Evolutionary conservation across 371 early-diverging fungal species (phyloP).

Genomic region (Mucor circinelloides): DNA sequence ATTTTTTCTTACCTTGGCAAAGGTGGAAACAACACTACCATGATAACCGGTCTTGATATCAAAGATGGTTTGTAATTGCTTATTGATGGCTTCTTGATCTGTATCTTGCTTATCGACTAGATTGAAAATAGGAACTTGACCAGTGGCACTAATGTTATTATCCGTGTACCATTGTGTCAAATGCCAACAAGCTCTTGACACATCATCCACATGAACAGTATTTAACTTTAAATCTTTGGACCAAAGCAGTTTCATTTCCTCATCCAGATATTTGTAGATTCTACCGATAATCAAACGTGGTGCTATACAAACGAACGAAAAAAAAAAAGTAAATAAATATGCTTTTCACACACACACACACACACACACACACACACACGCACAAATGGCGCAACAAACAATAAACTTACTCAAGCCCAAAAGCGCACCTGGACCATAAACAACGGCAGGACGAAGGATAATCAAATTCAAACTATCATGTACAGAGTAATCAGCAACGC

Average conservation of each 20-base stretch:
- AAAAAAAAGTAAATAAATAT: not conserved
- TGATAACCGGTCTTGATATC: constrained; percentile 86
- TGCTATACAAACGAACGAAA: constrained; percentile 46
- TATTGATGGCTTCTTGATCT: constrained; percentile 82
- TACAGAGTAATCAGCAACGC: not conserved
- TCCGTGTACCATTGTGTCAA: constrained; percentile 62
- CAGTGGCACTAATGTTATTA: constrained; percentile 24
- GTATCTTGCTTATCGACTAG: constrained; percentile 82
- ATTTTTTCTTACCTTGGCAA: constrained; percentile 69
- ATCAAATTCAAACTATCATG: constrained; percentile 67
- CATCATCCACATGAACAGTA: constrained; percentile 92
- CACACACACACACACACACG: not conserved
- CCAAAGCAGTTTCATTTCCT: constrained; percentile 93
- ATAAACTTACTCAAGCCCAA: constrained; percentile 69
- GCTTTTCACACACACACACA: not conserved
- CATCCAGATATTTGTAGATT: constrained; percentile 80
- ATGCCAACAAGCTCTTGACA: constrained; percentile 78
- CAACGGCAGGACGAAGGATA: constrained; percentile 87
- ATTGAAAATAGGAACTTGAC: constrained; percentile 61
- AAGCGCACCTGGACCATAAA: constrained; percentile 86
- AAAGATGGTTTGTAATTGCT: constrained; percentile 70
- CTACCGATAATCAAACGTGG: constrained; percentile 91
- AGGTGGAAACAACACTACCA: constrained; percentile 74
- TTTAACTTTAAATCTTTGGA: constrained; percentile 86
- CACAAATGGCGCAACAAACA: not conserved